These are phyloP conservation scores for Atalantia buxifolia DNA, from an alignment of 345 rosid genomes.

Conservation along the genomic window DNA sequence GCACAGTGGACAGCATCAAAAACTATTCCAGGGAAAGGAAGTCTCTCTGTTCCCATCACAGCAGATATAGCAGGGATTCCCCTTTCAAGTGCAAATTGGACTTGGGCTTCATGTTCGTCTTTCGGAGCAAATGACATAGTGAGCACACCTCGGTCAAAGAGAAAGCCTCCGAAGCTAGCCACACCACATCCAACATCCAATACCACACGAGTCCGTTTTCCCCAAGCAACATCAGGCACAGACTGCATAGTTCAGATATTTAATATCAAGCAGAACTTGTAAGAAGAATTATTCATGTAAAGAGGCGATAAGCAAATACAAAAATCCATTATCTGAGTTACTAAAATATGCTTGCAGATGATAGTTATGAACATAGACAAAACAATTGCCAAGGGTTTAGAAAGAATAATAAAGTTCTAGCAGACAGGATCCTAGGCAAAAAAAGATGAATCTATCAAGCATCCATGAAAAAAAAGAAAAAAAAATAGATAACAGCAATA, in stretches of 20 bases:
- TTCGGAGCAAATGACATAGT: slow-evolving; percentile 97
- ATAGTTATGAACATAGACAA: neutral
- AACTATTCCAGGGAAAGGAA: slow-evolving; percentile 90
- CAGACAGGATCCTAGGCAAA: neutral
- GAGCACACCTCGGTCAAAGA: slow-evolving; percentile 81
- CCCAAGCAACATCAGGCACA: slow-evolving; percentile 80
- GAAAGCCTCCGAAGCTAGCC: slow-evolving; percentile 97
- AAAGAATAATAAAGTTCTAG: neutral
- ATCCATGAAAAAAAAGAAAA: neutral
- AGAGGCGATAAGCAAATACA: neutral
- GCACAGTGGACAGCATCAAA: slow-evolving; percentile 97
- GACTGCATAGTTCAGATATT: slow-evolving; percentile 48
- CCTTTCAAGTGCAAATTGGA: slow-evolving; percentile 96
- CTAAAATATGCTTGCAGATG: neutral
- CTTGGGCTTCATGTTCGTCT: slow-evolving; percentile 99
- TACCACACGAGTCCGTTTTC: slow-evolving; percentile 73
- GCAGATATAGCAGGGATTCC: slow-evolving; percentile 98
- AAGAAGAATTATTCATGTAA: neutral
- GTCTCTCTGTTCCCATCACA: slow-evolving; percentile 95
- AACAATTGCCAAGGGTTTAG: neutral
- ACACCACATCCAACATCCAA: slow-evolving; percentile 99
- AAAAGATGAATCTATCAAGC: neutral
- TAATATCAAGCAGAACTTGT: slow-evolving; percentile 13
- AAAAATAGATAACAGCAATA: neutral
- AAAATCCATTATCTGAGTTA: neutral